Percentiles rank a stretch among this genome's conserved stretches.
These are phyloP conservation scores for Eimeria sp. DNA, from an alignment of 169 alveolate species.

Conservation along the genomic window DNA sequence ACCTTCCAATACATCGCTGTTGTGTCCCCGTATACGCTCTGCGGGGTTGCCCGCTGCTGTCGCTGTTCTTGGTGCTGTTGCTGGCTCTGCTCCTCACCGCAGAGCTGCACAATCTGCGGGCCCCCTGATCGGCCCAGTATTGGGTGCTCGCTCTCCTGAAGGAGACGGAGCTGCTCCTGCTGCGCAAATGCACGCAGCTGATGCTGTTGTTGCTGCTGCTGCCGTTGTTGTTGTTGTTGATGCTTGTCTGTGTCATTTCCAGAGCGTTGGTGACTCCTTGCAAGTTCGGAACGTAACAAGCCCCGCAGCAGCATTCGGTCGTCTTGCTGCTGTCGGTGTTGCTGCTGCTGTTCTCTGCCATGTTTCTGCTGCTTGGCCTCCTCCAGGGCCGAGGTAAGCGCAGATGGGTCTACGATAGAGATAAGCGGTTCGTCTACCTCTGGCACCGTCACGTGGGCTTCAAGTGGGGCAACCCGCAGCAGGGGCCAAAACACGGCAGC, in stretches of 20 bases:
- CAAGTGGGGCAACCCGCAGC: constrained; percentile 28
- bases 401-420: constrained; percentile 10
- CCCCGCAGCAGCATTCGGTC: constrained; percentile 26
- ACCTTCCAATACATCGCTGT: neutral
- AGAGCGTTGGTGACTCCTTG: neutral
- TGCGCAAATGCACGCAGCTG: neutral
- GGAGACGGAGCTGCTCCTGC: constrained; percentile 13
- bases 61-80: constrained; percentile 50
- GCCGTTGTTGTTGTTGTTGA: neutral
- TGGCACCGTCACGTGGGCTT: constrained; percentile 19
- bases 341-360: neutral
- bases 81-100: neutral
- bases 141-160: neutral
- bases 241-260: neutral
- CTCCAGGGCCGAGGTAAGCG: neutral
- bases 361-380: constrained; percentile 10
- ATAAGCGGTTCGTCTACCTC: constrained; percentile 33
- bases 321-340: constrained; percentile 11
- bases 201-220: constrained; percentile 24
- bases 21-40: neutral
- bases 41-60: constrained; percentile 9
- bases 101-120: neutral
- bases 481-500: constrained; percentile 68
- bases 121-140: neutral
- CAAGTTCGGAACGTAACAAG: constrained; percentile 3